Base-by-base conservation (phyloP, 306 rosid genomes). In the Prunus mira region DNA sequence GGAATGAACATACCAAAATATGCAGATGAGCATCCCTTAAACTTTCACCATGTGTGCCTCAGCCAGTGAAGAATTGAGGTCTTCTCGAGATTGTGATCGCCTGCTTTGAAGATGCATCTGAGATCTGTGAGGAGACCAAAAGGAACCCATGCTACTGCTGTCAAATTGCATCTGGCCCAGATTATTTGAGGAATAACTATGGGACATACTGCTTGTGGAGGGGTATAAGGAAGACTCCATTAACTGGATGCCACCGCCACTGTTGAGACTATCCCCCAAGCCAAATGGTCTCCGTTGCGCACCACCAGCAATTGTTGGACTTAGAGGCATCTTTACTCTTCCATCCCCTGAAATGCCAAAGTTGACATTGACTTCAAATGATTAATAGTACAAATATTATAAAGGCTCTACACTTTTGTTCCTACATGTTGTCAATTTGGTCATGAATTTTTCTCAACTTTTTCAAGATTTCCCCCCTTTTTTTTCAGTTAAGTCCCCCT, bases 51-150 rank as follows among this genome's bases (percentile, higher is more conserved):
- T 54, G 84, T 91, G 96, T 47, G 89, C 82, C 79, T 94, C 98
- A 45, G 90, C 89, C 73, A 89, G 56, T 5, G 98, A 86, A 34
- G 96, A 84, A 83, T 67, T 90, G 19, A 92, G 92, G 75, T 95
- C 99, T 88, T 95, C 97, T 49, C 97, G 93, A 78, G 99, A 95
- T 77, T 95, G 99, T 0, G 99, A 95, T 76, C 97, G 89, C 83
- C 98, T 81, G 81, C 99, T 95, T 84, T 90, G 97, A 81, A 95
- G 92, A 45, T 63, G 93, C 97, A 89, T 95, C 93, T 95, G 91
- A 84, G 91, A 71, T 84, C 97, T 76, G 81, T 83, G 90, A 32
- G 99, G 92, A 20, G 96, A 66, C 97, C 97, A 84, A 87, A 92
- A 90, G 69, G 93, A 70, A 28, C 89, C 93, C 80, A 83, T 83